Evolutionary conservation across 345 rosid species (phyloP).

Genomic region (Aegle marmelos): DNA sequence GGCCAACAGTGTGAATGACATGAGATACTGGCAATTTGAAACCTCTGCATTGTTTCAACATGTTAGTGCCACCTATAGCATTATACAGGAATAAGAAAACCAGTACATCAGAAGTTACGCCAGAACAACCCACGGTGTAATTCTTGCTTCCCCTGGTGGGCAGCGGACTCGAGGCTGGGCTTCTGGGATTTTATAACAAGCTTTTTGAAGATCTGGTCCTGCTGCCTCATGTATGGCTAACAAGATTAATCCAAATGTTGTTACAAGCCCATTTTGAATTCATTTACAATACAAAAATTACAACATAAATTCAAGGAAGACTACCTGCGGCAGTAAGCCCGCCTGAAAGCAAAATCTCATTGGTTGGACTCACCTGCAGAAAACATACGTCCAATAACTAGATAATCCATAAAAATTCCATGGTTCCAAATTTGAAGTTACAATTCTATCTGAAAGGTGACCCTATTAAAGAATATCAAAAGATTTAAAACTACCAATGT

Average conservation of each 20-base stretch:
- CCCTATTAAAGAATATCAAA: neutral
- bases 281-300: neutral
- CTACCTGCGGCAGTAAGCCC: conserved; percentile 85
- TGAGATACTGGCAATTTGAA: conserved; percentile 66
- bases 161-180: conserved; percentile 65
- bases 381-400: neutral
- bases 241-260: neutral
- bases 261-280: neutral
- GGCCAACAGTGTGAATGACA: conserved; percentile 82
- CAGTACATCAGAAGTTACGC: neutral
- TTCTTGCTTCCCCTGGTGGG: conserved; percentile 83
- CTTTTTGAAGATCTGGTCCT: conserved; percentile 59
- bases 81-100: neutral
- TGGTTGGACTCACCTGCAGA: conserved; percentile 68
- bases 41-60: conserved; percentile 48
- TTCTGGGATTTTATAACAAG: conserved; percentile 60
- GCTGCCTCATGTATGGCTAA: conserved; percentile 79
- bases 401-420: neutral
- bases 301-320: neutral
- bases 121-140: conserved; percentile 50
- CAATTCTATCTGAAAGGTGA: neutral
- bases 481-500: neutral
- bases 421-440: neutral
- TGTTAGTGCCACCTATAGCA: neutral
- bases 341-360: conserved; percentile 75